Evolutionary conservation across 495 filamentous ascomycete genomes (phyloP).

Genomic region (Hyaloscypha bicolor): DNA sequence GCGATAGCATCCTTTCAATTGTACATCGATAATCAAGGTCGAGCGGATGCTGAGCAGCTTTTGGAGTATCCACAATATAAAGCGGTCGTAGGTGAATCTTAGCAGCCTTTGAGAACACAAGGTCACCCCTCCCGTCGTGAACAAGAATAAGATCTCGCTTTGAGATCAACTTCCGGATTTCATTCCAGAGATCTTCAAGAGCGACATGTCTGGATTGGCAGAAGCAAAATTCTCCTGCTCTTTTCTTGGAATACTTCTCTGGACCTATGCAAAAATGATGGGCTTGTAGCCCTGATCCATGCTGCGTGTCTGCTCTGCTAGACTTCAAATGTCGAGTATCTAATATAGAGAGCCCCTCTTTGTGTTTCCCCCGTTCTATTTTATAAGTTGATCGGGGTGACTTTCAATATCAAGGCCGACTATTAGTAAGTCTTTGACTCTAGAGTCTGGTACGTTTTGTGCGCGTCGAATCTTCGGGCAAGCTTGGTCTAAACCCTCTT

Average conservation of each 20-base stretch:
- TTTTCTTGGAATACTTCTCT: neutral
- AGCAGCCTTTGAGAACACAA: neutral
- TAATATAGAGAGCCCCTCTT: neutral
- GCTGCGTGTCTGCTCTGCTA: neutral
- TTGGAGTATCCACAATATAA: neutral
- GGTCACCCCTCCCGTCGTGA: neutral
- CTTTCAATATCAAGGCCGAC: neutral
- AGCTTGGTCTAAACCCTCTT: neutral
- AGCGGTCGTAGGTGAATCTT: neutral
- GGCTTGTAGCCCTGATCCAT: neutral
- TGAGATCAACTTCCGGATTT: neutral
- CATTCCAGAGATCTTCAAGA: neutral
- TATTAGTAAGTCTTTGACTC: neutral
- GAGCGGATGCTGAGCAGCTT: constrained; percentile 4
- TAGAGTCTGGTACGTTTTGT: neutral
- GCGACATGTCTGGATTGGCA: neutral
- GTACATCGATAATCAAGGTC: neutral
- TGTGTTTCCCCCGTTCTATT: neutral
- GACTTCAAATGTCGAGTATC: neutral
- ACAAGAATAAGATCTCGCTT: neutral
- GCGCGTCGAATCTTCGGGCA: neutral
- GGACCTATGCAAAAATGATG: neutral
- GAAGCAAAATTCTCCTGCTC: neutral
- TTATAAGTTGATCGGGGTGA: neutral
- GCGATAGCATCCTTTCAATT: neutral